Evolutionary conservation across 2,329 filamentous ascomycete species (phyloP).

Genomic region (Pyrenophora graminea): DNA sequence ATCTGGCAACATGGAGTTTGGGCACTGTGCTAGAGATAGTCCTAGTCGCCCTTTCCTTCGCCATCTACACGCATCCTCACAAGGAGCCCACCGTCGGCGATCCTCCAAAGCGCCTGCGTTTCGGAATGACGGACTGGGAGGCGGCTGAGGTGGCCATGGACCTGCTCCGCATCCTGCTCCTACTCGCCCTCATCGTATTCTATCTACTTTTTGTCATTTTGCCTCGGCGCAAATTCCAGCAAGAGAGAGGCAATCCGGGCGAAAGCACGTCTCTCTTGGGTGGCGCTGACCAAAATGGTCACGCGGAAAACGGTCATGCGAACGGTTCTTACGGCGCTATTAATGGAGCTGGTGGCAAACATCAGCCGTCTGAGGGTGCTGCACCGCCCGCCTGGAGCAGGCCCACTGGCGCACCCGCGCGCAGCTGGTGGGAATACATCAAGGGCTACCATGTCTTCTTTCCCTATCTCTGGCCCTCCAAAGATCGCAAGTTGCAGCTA

Average conservation of each 20-base stretch:
- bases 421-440: slow-evolving; percentile 95
- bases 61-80: slow-evolving; percentile 70
- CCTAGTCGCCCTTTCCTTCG: slow-evolving; percentile 70
- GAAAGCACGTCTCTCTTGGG: slow-evolving; percentile 69
- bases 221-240: slow-evolving; percentile 25
- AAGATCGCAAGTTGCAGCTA: slow-evolving; percentile 73
- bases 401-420: slow-evolving; percentile 80
- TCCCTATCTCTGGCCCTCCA: slow-evolving; percentile 93
- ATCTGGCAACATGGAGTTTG: slow-evolving; percentile 78
- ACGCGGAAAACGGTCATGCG: slow-evolving; percentile 54
- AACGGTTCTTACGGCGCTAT: slow-evolving; percentile 60
- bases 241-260: slow-evolving; percentile 42
- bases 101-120: slow-evolving; percentile 25
- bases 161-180: slow-evolving; percentile 68
- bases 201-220: slow-evolving; percentile 61
- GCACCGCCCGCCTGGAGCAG: slow-evolving; percentile 83
- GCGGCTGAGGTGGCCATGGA: slow-evolving; percentile 69
- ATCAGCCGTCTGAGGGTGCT: slow-evolving; percentile 56
- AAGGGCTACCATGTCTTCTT: slow-evolving; percentile 92
- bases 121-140: slow-evolving; percentile 62
- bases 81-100: slow-evolving; percentile 60
- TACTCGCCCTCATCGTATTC: slow-evolving; percentile 63
- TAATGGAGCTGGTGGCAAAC: slow-evolving; percentile 48
- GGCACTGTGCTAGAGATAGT: slow-evolving; percentile 73
- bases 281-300: slow-evolving; percentile 50